Conservation (phyloP, 73 alveolate genomes). For the Halteria grandinella region DNA sequence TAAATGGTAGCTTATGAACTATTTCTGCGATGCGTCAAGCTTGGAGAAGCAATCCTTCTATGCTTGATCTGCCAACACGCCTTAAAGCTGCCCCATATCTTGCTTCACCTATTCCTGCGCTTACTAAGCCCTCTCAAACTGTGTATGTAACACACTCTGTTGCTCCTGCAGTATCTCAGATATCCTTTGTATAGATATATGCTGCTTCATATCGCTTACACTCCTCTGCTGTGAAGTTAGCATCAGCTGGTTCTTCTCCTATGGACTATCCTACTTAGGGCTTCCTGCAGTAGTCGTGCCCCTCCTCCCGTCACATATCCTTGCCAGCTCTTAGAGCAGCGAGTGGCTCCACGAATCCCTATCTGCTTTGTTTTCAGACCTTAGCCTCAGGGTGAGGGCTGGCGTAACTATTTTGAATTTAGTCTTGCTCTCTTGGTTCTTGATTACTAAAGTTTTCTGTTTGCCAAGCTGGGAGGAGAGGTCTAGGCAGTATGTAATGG, state of each 20-base stretch:
- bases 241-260: neutral
- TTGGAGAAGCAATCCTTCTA: neutral
- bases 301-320: too few species aligned
- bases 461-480: too few species aligned
- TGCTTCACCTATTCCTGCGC: neutral
- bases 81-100: neutral
- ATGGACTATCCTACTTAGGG: slow-evolving; percentile 27
- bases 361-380: slow-evolving; percentile 21
- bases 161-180: slow-evolving; percentile 21
- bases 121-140: slow-evolving; percentile 2
- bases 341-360: slow-evolving; percentile 17
- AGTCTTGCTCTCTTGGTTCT: slow-evolving; percentile 18
- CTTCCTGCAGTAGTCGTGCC: too few species aligned
- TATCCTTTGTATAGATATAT: slow-evolving; percentile 6
- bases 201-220: neutral
- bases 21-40: neutral
- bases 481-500: too few species aligned
- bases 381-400: slow-evolving; percentile 2
- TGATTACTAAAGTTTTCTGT: slow-evolving; percentile 16
- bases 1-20: neutral
- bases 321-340: too few species aligned
- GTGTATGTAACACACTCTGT: neutral
- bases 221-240: neutral
- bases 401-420: slow-evolving; percentile 17
- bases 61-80: neutral